phyloP scores from a whole-genome alignment of 768 basidiomycete genomes.

The Suillus discolor region DNA sequence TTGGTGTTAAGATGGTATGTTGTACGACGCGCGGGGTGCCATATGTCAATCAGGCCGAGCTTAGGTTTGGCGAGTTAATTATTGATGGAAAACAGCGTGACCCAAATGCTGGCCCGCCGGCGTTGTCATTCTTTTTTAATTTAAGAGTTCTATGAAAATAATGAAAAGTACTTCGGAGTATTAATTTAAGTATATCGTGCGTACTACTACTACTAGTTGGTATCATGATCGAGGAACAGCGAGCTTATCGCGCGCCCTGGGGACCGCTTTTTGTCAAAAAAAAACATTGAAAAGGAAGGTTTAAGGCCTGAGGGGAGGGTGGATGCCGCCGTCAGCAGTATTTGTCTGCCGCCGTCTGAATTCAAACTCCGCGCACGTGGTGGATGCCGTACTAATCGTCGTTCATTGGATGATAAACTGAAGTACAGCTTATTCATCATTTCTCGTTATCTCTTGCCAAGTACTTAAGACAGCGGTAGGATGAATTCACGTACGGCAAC shows the following conservation, averaged over 20 bases:
- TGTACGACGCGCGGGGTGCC: background rate
- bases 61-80: background rate
- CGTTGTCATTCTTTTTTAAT: background rate
- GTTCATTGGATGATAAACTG: background rate
- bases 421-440: constrained; percentile 15
- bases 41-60: background rate
- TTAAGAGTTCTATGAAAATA: background rate
- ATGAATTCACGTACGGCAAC: constrained; percentile 12
- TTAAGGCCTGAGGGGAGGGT: background rate
- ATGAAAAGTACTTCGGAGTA: background rate
- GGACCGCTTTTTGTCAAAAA: too few species aligned
- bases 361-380: too few species aligned
- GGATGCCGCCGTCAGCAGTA: background rate
- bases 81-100: too few species aligned
- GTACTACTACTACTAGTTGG: too few species aligned
- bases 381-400: too few species aligned
- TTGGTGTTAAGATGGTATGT: background rate
- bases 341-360: background rate
- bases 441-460: constrained; percentile 17
- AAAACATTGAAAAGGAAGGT: too few species aligned
- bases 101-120: too few species aligned
- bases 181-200: too few species aligned
- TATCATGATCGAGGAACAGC: too few species aligned
- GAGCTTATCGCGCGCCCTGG: too few species aligned
- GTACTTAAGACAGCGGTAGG: background rate